Base-by-base conservation (phyloP, 116 monocot species). In the Posidonia oceanica region DNA sequence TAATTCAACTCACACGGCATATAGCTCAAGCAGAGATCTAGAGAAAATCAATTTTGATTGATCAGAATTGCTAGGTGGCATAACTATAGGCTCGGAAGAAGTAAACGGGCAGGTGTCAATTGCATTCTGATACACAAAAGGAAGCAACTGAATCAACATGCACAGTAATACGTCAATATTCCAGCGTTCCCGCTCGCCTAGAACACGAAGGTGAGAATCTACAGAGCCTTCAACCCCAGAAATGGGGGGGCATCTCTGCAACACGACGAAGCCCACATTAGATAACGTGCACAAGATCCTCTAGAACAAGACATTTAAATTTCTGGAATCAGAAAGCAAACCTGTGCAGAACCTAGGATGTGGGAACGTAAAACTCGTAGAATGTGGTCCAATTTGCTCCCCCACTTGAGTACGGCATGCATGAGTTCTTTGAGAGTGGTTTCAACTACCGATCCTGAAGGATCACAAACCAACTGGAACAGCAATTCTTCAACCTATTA, bases 151-250 rank as follows among this genome's bases (percentile, higher is more conserved):
- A 29, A 73, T 83, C 79, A 98, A 71, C 90, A 93, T 88, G 12
- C 90, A 80, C 63, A 98, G 75, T 36, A 98, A 78, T 29, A 88
- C 98, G 71, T 88, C 84, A 75, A 98, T 80, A 77, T 88, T 93
- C 98, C 93, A 98, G 16, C 98, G 90, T 71, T 93, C 99, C 65
- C 80, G 74, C 77, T 99, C 99, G 59, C 93, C 93, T 66, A 99
- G 76, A 76, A 88, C 85, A 75, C 84, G 90, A 71, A 99, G 78
- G 61, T 99, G 83, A 72, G 90, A 90, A 59, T 99, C 90, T 57
- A 85, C 77, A 67, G 93, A 83, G 72, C 84, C 90, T 84, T 86
- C 90, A 75, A 99, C 99, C 63, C 90, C 99, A 48, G 99, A 99
- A 79, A 93, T 11, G 68, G 99, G 93, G 29, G 93, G 88, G 63